Base-by-base conservation (phyloP, 306 rosid species). In the Glycine soja region DNA sequence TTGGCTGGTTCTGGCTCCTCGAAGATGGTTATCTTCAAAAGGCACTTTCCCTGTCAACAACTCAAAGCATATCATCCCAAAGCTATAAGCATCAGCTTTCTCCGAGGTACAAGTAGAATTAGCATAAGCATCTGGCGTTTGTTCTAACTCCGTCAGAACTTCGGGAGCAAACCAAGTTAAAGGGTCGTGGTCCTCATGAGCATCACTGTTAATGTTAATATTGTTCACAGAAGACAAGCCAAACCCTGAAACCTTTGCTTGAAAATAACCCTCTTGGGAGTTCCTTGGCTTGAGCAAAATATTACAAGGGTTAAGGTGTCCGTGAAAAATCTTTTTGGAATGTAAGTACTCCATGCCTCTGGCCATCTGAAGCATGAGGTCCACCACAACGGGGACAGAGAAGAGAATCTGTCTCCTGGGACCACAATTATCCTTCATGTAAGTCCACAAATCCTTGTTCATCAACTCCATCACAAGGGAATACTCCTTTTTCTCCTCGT, bases 61-160 rank as follows among this genome's bases (percentile, higher is more conserved):
- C 86, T 93, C 88, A 76, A 96, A 96, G 73, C 97, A 92, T 30
- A 93, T 82, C 99, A 96, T 96, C 0, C 97, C 98, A 46, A 90
- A 96, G 78, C 99, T 93, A 40, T 92, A 96, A 0, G 92, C 91
- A 75, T 96, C 99, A 0, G 97, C 94, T 88, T 96, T 92, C 90
- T 93, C 97, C 0, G 97, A 79, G 80, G 30, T 65, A 43, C 40
- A 79, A 57, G 58, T 24, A 24, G 30, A 24, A 24, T 24, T 24
- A 24, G 30, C 65, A 19, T 72, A 46, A 10, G 43, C 73, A 14
- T 68, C 71, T 10, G 85, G 88, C 0, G n/a, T 57, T 75, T 71
- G 85, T 70, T 90, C 98, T 70, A 92, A 84, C 85, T 87, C 90
- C 0, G 91, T 87, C 4, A 96, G 48, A 79, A 96, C 92, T 86